Percentiles rank a stretch among this genome's conserved stretches.
Conservation (phyloP, 208 protist genomes). For the Acanthamoeba royreba region DNA sequence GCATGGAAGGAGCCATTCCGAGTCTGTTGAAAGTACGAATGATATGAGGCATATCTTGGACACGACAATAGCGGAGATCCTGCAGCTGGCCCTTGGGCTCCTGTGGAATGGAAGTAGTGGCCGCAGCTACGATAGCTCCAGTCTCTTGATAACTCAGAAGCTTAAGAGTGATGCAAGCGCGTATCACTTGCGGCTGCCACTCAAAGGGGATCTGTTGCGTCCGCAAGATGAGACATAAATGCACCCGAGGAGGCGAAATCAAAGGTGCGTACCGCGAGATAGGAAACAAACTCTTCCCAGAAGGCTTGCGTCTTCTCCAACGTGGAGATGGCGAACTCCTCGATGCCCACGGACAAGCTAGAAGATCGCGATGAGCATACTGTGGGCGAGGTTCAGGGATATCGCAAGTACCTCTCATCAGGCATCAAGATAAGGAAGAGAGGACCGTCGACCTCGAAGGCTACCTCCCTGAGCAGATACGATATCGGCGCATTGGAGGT, state of each 20-base stretch:
- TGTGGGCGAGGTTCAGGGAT: not conserved
- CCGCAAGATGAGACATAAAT: not conserved
- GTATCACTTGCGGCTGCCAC: constrained; percentile 72
- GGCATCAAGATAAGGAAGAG: constrained; percentile 69
- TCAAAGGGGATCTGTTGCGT: constrained; percentile 69
- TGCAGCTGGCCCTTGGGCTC: not conserved
- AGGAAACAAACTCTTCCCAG: constrained; percentile 69
- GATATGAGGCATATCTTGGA: constrained; percentile 44
- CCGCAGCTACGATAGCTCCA: constrained; percentile 70
- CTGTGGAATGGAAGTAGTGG: constrained; percentile 75
- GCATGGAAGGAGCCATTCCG: constrained; percentile 70
- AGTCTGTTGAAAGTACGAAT: constrained; percentile 55
- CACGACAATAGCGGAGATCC: constrained; percentile 24
- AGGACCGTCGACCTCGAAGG: constrained; percentile 66
- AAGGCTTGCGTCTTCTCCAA: constrained; percentile 71
- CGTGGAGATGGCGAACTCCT: constrained; percentile 52
- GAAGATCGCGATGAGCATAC: not conserved
- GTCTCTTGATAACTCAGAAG: constrained; percentile 71
- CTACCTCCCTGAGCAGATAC: constrained; percentile 67
- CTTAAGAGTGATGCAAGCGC: constrained; percentile 76
- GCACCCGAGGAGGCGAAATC: not conserved
- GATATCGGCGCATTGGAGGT: constrained; percentile 73
- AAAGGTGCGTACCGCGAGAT: constrained; percentile 44
- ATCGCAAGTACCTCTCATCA: constrained; percentile 52
- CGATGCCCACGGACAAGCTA: constrained; percentile 49